phyloP scores from a whole-genome alignment of 2,329 filamentous ascomycete species.

The Zopfia rhizophila region DNA sequence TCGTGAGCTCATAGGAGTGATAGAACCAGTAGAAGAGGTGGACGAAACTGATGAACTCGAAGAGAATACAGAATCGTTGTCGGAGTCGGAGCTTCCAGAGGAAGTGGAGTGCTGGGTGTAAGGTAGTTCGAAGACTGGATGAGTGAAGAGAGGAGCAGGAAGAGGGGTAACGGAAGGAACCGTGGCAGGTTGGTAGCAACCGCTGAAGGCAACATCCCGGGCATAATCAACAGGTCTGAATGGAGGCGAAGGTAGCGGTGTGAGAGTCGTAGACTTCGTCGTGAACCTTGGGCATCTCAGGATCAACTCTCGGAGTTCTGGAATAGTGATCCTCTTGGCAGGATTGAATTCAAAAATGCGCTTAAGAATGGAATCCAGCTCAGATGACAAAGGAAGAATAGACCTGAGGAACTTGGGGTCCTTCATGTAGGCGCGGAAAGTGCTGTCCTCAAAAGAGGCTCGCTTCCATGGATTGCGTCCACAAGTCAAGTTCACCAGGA shows the following conservation, averaged over 20 bases:
- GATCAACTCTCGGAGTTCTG: slow-evolving; percentile 82
- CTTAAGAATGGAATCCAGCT: slow-evolving; percentile 87
- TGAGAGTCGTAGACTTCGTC: slow-evolving; percentile 54
- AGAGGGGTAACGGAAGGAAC: slow-evolving; percentile 45
- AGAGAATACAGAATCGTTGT: slow-evolving; percentile 54
- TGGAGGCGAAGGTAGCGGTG: slow-evolving; percentile 56
- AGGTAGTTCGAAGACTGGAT: slow-evolving; percentile 35
- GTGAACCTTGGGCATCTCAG: slow-evolving; percentile 81
- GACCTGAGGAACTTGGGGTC: slow-evolving; percentile 89
- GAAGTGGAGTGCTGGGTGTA: slow-evolving; percentile 45
- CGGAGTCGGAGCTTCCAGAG: slow-evolving; percentile 51
- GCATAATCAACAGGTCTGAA: slow-evolving; percentile 54
- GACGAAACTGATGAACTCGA: slow-evolving; percentile 50
- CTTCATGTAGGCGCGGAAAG: slow-evolving; percentile 89
- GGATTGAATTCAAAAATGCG: slow-evolving; percentile 91
- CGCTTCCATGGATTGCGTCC: slow-evolving; percentile 99
- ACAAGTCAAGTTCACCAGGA: slow-evolving; percentile 96
- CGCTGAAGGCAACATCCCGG: slow-evolving; percentile 40
- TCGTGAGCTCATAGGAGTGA: slow-evolving; percentile 40
- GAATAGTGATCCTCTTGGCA: slow-evolving; percentile 80
- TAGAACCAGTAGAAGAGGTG: slow-evolving; percentile 48
- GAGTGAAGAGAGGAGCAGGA: slow-evolving; percentile 41
- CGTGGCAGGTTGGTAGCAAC: slow-evolving; percentile 39
- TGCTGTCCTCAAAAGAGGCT: slow-evolving; percentile 91
- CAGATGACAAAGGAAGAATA: slow-evolving; percentile 89